Evolutionary conservation across 1,284 basidiomycete genomes (phyloP), one percentile per base, ranked within the genome.

Genomic region (Heterobasidion parviporum): DNA sequence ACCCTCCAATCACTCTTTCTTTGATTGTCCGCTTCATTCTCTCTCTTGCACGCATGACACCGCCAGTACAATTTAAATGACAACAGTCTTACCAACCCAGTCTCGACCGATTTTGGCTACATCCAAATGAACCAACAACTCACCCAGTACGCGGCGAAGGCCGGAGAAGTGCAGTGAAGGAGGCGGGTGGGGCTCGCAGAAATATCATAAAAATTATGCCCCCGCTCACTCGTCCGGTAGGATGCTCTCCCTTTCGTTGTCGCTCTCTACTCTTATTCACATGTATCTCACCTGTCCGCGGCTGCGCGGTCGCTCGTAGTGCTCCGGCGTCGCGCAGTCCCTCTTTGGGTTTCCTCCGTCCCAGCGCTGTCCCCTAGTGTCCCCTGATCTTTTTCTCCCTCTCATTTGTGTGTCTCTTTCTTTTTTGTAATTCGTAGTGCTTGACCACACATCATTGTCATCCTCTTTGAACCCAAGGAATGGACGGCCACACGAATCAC

Each of bases 91-190:
- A 43, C 60, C 61, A 60, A 69, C 70, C 64, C 73, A 86, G 87
- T 86, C 80, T 87, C 87, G 68, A 86, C 87, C 72, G 86, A 89
- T 75, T 88, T 87, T 74, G 85, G 84, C 63, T 88, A 81, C 74
- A 84, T 88, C 66, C 75, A 77, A 65, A 81, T 87, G 82, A 84
- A 82, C 71, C 85, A 86, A 67, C 83, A 87, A 64, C 70, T 86
- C 63, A 78, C 80, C 65, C 79, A 82, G 63, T 87, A 85, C n/a
- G n/a, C 78, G 77, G 54, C 57, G 35, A 88, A 88, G 69, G 65
- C 75, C 54, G 59, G 54, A 54, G 59, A 52, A 52, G 57, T 54
- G 35, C 51, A 54, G 51, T 62, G 60, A 56, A 56, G 44, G 43
- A 18, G 18, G 18, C 18, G 50, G 44, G 53, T 38, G 15, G 26